Base-by-base conservation (phyloP, 1,139 yeast genomes). In the Magnusiomyces suaveolens region DNA sequence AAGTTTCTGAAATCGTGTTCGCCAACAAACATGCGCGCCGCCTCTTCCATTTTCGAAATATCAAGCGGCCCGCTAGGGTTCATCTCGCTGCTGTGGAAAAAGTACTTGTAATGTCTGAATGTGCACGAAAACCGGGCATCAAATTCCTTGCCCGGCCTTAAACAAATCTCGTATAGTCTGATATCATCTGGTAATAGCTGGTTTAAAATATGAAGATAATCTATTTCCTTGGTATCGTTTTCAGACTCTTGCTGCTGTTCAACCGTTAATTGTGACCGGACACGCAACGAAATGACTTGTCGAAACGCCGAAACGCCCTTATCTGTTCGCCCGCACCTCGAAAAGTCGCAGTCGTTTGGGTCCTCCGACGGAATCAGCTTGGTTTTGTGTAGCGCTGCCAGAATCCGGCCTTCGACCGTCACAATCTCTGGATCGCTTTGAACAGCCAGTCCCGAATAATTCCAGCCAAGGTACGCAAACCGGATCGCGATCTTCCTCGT, bases 271-370 rank as follows among this genome's bases (percentile, higher is more conserved):
- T 76, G 73, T 0, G 97, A 87, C 60, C 99, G 75, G 25, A 92
- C 84, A 24, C 75, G 72, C 46, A 92, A 72, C 0, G 96, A 83
- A 14, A 92, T 84, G 6, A 92, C 98, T 69, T 92, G 99, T 63
- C 88, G 87, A 84, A 92, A 80, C 0, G 99, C 98, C 71, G 96
- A 87, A 4, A 92, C 99, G 16, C 98, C 98, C 62, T 82, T 84
- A 64, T 92, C 99, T 0, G 99, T 92, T 63, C 99, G 75, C 0
- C 99, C 99, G 71, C 98, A 94, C 59, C 98, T 74, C 61, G 95
- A 85, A 68, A 90, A 90, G 18, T 77, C 73, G 55, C 85, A 80
- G 53, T 77, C 80, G 1, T 77, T 80, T 1, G 71, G 70, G 0
- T 89, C 89, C 33, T 78, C 69, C 0, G 80, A 74, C 12, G 83